These are phyloP conservation scores for Zanthoxylum bungeanum DNA, from an alignment of 345 rosid species.

Conservation along the genomic window DNA sequence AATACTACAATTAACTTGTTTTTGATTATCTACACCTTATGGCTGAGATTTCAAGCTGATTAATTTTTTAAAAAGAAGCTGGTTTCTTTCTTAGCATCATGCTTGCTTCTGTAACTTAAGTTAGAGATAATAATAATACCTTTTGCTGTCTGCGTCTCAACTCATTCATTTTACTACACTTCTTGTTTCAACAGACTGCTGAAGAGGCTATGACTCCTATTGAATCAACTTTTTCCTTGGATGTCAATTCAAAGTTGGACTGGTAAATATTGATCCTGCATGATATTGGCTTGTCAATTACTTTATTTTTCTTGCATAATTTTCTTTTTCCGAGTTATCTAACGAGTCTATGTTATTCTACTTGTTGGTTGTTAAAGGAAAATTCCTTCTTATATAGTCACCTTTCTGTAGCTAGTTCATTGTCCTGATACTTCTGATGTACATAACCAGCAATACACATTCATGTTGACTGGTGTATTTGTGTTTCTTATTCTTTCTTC, in stretches of 20 bases:
- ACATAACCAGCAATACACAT: neutral
- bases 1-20: neutral
- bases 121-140: neutral
- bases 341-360: neutral
- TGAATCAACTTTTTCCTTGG: slow-evolving; percentile 94
- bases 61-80: neutral
- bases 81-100: neutral
- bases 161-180: slow-evolving; percentile 9
- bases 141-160: neutral
- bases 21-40: neutral
- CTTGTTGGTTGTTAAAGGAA: neutral
- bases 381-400: neutral
- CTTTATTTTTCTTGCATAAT: neutral
- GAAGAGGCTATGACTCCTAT: slow-evolving; percentile 99
- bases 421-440: neutral
- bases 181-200: slow-evolving; percentile 65
- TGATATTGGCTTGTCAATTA: neutral
- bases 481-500: neutral
- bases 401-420: neutral
- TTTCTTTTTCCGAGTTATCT: neutral
- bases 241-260: slow-evolving; percentile 95
- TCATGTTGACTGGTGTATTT: slow-evolving; percentile 1
- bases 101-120: neutral
- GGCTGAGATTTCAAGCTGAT: neutral
- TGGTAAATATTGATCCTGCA: slow-evolving; percentile 51